These are phyloP conservation scores for Flaveria bidentis DNA, from an alignment of 129 eudicot genomes.

Conservation along the genomic window DNA sequence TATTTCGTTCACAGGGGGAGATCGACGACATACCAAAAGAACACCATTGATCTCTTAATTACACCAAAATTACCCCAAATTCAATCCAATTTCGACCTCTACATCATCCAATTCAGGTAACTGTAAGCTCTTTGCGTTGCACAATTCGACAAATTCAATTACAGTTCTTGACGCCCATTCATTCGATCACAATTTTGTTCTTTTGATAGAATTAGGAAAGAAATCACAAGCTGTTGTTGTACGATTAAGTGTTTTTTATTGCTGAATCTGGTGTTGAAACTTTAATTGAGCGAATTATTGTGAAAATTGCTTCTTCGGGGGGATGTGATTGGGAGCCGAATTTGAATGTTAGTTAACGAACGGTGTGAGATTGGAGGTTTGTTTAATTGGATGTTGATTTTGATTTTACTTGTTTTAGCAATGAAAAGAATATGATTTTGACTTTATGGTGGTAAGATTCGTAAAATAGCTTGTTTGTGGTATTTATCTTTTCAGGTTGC, in stretches of 20 bases:
- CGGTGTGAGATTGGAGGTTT: not conserved
- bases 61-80: constrained; percentile 1
- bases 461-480: constrained; percentile 3
- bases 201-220: not conserved
- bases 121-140: not conserved
- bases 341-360: not conserved
- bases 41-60: constrained; percentile 5
- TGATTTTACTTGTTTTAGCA: not conserved
- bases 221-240: not conserved
- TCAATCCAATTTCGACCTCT: constrained; percentile 19
- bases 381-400: not conserved
- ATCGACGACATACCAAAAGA: constrained; percentile 2
- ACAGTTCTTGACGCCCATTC: constrained; percentile 3
- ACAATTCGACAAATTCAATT: constrained; percentile 8
- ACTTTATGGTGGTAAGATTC: constrained; percentile 17
- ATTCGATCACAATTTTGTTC: not conserved
- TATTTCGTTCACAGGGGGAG: constrained; percentile 23
- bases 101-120: constrained; percentile 25
- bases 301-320: not conserved
- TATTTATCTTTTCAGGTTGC: not conserved
- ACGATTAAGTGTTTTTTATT: not conserved
- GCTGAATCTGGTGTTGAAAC: constrained; percentile 5
- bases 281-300: not conserved
- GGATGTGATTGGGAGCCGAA: not conserved
- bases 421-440: constrained; percentile 21